Conservation (phyloP, 176 grass and related monocot species). For the Oryza coarctata region DNA sequence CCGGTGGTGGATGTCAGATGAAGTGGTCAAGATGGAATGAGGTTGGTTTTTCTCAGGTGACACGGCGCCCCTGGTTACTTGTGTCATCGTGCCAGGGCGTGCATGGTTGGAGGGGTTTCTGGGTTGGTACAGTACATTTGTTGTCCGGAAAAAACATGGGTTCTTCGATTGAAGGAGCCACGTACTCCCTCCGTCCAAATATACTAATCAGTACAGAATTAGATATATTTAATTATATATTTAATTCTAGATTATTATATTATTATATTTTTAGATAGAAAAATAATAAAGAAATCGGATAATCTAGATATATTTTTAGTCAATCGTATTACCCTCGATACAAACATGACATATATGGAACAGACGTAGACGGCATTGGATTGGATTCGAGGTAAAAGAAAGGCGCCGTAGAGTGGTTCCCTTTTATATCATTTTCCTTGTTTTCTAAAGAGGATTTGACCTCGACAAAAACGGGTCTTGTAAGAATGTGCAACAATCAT, state of each 20-base stretch:
- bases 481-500: background rate
- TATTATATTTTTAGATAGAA: no score
- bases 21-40: no score
- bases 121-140: background rate
- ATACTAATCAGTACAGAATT: no score
- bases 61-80: no score
- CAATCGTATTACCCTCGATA: background rate
- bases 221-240: no score
- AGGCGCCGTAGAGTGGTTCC: background rate
- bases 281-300: no score
- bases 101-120: background rate
- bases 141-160: background rate
- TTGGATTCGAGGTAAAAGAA: background rate
- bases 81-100: background rate
- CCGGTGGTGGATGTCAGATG: background rate
- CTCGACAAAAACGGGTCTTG: background rate
- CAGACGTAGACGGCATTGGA: background rate
- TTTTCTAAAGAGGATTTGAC: background rate
- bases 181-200: no score
- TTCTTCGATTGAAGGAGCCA: background rate
- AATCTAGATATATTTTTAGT: no score
- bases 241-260: no score
- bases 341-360: no score
- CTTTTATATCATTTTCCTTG: background rate
- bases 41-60: background rate